These are phyloP conservation scores for Flagelloscypha sp. DNA, from an alignment of 768 basidiomycete genomes.

Conservation along the genomic window DNA sequence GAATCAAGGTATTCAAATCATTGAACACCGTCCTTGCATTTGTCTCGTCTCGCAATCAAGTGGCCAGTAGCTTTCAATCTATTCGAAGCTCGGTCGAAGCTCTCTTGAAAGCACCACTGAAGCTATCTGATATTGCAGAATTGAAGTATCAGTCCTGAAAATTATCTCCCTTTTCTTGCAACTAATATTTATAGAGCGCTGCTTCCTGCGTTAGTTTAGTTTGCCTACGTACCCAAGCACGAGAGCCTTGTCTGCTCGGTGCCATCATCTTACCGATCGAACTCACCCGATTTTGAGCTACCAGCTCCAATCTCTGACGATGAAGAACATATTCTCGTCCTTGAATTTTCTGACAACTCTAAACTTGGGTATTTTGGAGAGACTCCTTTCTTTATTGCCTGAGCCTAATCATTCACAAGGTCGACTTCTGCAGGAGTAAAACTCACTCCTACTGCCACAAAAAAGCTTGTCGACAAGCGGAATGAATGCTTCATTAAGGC, in stretches of 20 bases:
- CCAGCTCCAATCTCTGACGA: slow-evolving; percentile 21
- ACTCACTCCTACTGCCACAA: slow-evolving; percentile 48
- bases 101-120: slow-evolving; percentile 74
- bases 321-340: slow-evolving; percentile 42
- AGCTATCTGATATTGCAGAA: slow-evolving; percentile 71
- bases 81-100: slow-evolving; percentile 75
- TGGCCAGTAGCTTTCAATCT: slow-evolving; percentile 72
- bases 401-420: slow-evolving; percentile 4
- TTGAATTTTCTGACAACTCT: slow-evolving; percentile 43
- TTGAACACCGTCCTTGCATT: slow-evolving; percentile 82
- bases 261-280: slow-evolving; percentile 21
- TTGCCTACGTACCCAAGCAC: slow-evolving; percentile 67
- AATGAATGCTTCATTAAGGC: slow-evolving; percentile 58
- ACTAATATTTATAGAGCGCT: slow-evolving; percentile 45
- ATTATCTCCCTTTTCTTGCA: neutral
- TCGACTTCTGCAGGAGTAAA: slow-evolving; percentile 24
- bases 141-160: slow-evolving; percentile 50
- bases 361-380: slow-evolving; percentile 22
- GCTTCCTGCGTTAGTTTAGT: slow-evolving; percentile 73
- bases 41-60: slow-evolving; percentile 68
- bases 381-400: neutral
- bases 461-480: slow-evolving; percentile 63
- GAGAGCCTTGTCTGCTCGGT: slow-evolving; percentile 50
- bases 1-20: slow-evolving; percentile 38
- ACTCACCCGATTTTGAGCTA: slow-evolving; percentile 34